Evolutionary conservation across 371 early-diverging fungal species (phyloP).

Genomic region (Apophysomyces elegans): DNA sequence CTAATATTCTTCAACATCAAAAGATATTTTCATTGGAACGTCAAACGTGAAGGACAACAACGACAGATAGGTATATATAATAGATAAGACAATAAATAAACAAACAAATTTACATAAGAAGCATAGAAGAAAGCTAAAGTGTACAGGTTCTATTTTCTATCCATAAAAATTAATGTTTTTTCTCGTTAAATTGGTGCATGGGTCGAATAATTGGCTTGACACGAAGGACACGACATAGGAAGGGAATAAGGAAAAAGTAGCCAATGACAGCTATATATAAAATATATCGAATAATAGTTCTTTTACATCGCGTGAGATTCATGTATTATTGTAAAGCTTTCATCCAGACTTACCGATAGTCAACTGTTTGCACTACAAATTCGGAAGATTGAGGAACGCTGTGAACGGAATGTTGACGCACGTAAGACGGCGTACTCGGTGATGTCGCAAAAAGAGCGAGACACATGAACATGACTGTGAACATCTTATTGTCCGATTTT

Average conservation of each 20-base stretch:
- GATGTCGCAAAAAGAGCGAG: conserved; percentile 17
- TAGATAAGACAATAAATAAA: not conserved
- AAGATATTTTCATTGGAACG: conserved; percentile 20
- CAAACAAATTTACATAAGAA: conserved; percentile 11
- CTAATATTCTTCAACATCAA: conserved; percentile 1
- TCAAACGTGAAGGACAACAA: not conserved
- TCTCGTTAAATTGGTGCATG: not conserved
- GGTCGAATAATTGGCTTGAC: not conserved
- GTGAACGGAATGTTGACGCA: not conserved
- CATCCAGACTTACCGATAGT: not conserved
- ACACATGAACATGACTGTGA: conserved; percentile 19
- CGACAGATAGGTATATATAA: not conserved
- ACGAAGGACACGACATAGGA: not conserved
- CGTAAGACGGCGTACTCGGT: not conserved
- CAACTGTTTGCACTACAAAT: not conserved
- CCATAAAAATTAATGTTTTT: not conserved
- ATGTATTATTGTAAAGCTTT: not conserved
- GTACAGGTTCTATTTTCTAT: not conserved
- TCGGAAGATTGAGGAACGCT: not conserved
- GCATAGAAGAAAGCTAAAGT: conserved; percentile 1
- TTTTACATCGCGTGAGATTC: not conserved
- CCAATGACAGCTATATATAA: not conserved
- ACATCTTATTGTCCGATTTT: conserved; percentile 15
- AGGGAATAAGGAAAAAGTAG: not conserved
- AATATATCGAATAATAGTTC: not conserved